Base-by-base conservation (phyloP, 495 filamentous ascomycete genomes). In the Aspergillus bertholletiae region DNA sequence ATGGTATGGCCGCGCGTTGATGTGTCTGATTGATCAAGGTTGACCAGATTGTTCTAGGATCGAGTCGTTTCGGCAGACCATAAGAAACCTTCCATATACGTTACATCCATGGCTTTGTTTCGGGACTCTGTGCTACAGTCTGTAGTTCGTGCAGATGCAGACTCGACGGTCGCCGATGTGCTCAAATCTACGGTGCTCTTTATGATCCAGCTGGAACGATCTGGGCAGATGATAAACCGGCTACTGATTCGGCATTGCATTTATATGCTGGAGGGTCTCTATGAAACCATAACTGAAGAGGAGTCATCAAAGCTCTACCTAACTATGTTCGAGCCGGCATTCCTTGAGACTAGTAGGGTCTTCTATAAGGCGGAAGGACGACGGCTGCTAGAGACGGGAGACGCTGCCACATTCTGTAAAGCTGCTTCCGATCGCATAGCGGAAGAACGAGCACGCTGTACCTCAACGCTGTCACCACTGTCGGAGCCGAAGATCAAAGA, bases 191-290 rank as follows among this genome's bases (percentile, higher is more conserved):
- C 96, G 5, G 80, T 96, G 28, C 77, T 97, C 0, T 92, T 96
- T 58, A 88, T 96, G 76, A 87, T 99, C 52, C 86, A 88, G 45
- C 88, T 96, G 81, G 94, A 97, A 62, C 78, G 95, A 24, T 87
- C 89, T 37, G 95, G 92, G 12, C 91, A 97, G 57, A 84, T 91
- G 9, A 92, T 97, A 55, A 87, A 97, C 66, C 87, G 87, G 58
- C 80, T 83, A 23, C 76, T 96, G 7, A 83, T 97, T 40, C 87
- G 90, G 57, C 85, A 88, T 24, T 91, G 88, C 67, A 80, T 91
- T 1, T 85, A 89, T 57, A 97, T 97, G 92, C 76, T 99, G 3
- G 94, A 97, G 66, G 83, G 83, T 27, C 80, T 99, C 0, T 95
- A 96, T 65, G 89, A 95, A 64, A 88, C 84, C 0, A 79, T 88